Percentiles rank a stretch among this genome's conserved stretches.
Conservation (phyloP, 495 filamentous ascomycete species). For the Penicillium nucicola region DNA sequence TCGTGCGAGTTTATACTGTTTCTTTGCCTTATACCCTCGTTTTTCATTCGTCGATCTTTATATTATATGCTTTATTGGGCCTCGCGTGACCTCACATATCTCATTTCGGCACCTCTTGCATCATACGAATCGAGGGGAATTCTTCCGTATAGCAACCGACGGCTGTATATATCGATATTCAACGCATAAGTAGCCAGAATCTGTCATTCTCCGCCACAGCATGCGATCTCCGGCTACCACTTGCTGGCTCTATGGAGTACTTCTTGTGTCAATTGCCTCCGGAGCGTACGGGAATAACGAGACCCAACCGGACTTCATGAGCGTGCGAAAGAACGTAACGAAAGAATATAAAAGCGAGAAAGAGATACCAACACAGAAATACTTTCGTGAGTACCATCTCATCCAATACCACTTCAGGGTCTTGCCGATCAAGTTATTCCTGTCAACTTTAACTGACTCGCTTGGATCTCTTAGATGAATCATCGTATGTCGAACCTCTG, state of each 20-base stretch:
- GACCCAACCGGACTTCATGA: constrained; percentile 37
- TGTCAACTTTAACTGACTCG: constrained; percentile 5
- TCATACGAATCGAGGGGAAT: too few relatives aligned
- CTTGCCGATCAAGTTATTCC: not conserved
- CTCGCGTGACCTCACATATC: too few relatives aligned
- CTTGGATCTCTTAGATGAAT: constrained; percentile 43
- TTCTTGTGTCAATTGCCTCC: constrained; percentile 11
- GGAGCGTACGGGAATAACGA: constrained; percentile 2
- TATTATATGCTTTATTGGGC: too few relatives aligned
- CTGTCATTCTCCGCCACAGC: not conserved
- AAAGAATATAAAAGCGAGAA: constrained; percentile 46
- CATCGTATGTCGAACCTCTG: constrained; percentile 40
- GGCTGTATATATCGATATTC: not conserved
- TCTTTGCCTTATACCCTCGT: too few relatives aligned
- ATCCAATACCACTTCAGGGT: not conserved
- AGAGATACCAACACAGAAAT: constrained; percentile 51
- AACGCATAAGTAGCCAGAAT: too few relatives aligned
- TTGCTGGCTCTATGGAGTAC: constrained; percentile 19
- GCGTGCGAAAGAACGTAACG: constrained; percentile 38
- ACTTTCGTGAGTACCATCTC: constrained; percentile 51
- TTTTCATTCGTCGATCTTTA: too few relatives aligned
- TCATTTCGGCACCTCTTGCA: too few relatives aligned
- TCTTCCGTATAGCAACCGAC: constrained; percentile 4
- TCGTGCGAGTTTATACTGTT: too few relatives aligned
- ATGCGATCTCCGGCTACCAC: constrained; percentile 1